phyloP scores from a whole-genome alignment of 2,329 filamentous ascomycete genomes.

The Sporothrix variecibatus region DNA sequence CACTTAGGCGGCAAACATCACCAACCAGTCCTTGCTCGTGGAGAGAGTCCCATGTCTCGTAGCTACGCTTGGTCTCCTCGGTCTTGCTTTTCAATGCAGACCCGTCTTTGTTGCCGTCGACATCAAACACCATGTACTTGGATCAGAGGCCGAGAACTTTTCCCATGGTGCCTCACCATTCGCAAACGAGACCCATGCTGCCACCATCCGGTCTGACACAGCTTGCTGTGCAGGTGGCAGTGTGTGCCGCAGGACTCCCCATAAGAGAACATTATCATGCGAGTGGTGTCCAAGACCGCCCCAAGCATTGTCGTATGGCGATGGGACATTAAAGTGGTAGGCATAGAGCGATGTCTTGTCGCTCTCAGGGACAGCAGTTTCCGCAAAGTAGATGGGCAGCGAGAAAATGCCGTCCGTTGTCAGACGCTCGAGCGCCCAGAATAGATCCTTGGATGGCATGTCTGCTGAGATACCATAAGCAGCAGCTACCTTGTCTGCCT shows the following conservation, averaged over 20 bases:
- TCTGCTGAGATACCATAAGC: slow-evolving; percentile 23
- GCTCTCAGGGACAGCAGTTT: neutral
- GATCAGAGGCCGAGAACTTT: neutral
- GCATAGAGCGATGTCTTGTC: slow-evolving; percentile 24
- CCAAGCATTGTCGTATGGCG: slow-evolving; percentile 33
- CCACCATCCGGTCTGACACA: slow-evolving; percentile 14
- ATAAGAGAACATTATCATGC: slow-evolving; percentile 32
- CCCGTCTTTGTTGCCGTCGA: neutral
- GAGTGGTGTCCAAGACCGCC: slow-evolving; percentile 32
- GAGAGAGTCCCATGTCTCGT: slow-evolving; percentile 13
- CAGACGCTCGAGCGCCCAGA: slow-evolving; percentile 28
- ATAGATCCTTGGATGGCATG: slow-evolving; percentile 21
- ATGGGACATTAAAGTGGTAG: slow-evolving; percentile 34
- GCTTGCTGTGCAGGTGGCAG: slow-evolving; percentile 26
- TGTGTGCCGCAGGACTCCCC: slow-evolving; percentile 27
- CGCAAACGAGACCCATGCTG: slow-evolving; percentile 28
- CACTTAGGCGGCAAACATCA: slow-evolving; percentile 20
- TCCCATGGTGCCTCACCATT: slow-evolving; percentile 26
- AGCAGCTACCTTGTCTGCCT: neutral
- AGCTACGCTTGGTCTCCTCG: slow-evolving; percentile 5
- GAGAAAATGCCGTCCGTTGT: slow-evolving; percentile 31
- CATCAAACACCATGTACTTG: slow-evolving; percentile 24
- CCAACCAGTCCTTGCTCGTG: slow-evolving; percentile 1
- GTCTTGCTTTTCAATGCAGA: neutral
- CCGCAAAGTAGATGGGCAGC: slow-evolving; percentile 27